phyloP scores from a whole-genome alignment of 129 eudicot genomes.

The Ambrosia artemisiifolia region DNA sequence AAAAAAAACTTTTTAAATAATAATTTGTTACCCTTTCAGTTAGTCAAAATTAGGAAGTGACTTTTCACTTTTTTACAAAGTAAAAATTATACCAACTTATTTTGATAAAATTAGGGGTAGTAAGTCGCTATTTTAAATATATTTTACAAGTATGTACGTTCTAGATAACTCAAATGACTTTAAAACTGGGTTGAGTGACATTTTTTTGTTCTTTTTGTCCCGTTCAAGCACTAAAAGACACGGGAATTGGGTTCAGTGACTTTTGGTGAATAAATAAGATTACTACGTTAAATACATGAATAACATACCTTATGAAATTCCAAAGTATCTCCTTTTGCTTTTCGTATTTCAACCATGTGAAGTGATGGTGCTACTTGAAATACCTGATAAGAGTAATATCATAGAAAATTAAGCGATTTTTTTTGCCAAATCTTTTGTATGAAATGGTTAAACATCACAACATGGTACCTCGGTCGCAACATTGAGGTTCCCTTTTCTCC shows the following conservation, averaged over 20 bases:
- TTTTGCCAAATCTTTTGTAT: background rate
- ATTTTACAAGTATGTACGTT: no score
- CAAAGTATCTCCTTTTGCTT: constrained; percentile 98
- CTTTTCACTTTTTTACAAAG: no score
- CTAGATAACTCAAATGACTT: no score
- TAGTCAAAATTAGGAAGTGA: no score
- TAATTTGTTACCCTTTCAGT: no score
- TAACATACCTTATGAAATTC: constrained; percentile 91
- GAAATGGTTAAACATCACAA: background rate
- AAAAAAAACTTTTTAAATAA: no score
- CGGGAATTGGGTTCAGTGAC: background rate
- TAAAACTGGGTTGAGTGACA: no score
- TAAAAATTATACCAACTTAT: no score
- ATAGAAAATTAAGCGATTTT: background rate
- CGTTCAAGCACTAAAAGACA: background rate
- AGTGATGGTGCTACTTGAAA: constrained; percentile 98
- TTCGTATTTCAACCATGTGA: constrained; percentile 96
- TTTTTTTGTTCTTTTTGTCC: no score
- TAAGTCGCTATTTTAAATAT: no score
- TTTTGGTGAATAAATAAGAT: no score
- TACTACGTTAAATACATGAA: background rate
- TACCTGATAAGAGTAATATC: constrained; percentile 42
- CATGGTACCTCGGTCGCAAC: constrained; percentile 82
- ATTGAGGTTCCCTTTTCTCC: constrained; percentile 92
- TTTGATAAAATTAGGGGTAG: no score